Evolutionary conservation across 495 filamentous ascomycete genomes (phyloP).

Genomic region (Annulohypoxylon nitens): DNA sequence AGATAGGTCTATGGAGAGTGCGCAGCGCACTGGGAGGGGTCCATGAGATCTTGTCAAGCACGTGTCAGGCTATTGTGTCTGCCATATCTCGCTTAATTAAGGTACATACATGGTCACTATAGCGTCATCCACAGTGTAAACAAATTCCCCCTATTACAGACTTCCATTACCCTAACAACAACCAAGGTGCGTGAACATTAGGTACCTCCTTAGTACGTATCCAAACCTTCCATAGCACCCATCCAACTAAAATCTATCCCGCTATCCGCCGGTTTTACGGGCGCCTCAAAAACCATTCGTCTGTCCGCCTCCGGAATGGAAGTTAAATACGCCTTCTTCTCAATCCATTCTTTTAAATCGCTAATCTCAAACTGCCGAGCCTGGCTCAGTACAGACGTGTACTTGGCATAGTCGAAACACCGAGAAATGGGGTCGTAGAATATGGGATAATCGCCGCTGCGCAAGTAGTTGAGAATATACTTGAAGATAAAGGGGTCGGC

Average conservation of each 20-base stretch:
- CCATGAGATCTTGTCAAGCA: slow-evolving; percentile 3
- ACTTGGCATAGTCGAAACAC: slow-evolving; percentile 54
- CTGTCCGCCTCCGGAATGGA: slow-evolving; percentile 2
- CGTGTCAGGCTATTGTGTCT: slow-evolving; percentile 16
- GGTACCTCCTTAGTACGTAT: too few species aligned
- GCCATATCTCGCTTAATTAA: not conserved
- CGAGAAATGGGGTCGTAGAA: slow-evolving; percentile 52
- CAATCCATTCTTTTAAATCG: slow-evolving; percentile 33
- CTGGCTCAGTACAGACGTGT: slow-evolving; percentile 50
- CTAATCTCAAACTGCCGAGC: slow-evolving; percentile 55
- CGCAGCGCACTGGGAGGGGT: not conserved
- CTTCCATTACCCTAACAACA: not conserved
- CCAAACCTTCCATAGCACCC: too few species aligned
- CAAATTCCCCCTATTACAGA: not conserved
- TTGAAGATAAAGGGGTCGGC: slow-evolving; percentile 56
- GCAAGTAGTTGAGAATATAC: slow-evolving; percentile 58
- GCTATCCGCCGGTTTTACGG: not conserved
- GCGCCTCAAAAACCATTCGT: not conserved
- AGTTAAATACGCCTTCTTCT: slow-evolving; percentile 31
- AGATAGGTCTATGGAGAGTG: too few species aligned
- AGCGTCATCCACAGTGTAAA: slow-evolving; percentile 26
- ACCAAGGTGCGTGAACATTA: too few species aligned
- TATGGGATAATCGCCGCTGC: slow-evolving; percentile 53
- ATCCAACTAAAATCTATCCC: too few species aligned
- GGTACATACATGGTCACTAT: slow-evolving; percentile 6